These are phyloP conservation scores for Panicum miliaceum DNA, from an alignment of 176 grass and related monocot genomes.

Conservation along the genomic window DNA sequence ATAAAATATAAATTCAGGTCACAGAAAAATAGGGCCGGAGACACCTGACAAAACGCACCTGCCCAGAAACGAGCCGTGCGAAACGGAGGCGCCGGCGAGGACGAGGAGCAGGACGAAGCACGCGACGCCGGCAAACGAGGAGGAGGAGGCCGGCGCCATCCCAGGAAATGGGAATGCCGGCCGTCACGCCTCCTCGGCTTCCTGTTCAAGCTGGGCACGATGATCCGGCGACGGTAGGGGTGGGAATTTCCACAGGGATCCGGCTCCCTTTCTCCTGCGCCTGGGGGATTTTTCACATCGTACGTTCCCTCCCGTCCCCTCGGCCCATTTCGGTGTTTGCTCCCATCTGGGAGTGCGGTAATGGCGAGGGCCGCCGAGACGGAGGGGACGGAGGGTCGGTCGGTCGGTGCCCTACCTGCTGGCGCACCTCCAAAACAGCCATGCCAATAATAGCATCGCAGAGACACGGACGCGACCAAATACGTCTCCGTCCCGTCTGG, in stretches of 20 bases:
- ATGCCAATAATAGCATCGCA: slow-evolving; percentile 45
- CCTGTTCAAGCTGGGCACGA: too few species aligned
- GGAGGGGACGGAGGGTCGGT: not conserved
- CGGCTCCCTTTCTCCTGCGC: not conserved
- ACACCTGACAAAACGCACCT: slow-evolving; percentile 43
- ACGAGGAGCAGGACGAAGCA: slow-evolving; percentile 19
- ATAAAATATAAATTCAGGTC: not conserved
- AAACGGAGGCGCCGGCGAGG: slow-evolving; percentile 1
- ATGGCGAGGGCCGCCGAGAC: slow-evolving; percentile 29
- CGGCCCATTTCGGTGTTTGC: slow-evolving; percentile 12
- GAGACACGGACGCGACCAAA: too few species aligned
- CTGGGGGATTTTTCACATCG: not conserved
- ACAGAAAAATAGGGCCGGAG: not conserved
- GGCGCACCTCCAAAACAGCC: slow-evolving; percentile 35
- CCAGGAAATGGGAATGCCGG: not conserved
- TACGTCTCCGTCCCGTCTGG: too few species aligned
- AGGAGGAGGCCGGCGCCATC: slow-evolving; percentile 40
- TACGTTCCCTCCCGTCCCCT: not conserved
- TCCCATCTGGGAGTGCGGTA: slow-evolving; percentile 36
- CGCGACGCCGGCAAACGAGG: slow-evolving; percentile 32
- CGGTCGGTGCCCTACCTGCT: not conserved
- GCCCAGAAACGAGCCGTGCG: slow-evolving; percentile 9
- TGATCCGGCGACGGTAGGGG: not conserved
- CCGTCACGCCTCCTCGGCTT: not conserved
- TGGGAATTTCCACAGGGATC: not conserved